phyloP scores from a whole-genome alignment of 2,329 filamentous ascomycete genomes.

The Pyricularia grisea region DNA sequence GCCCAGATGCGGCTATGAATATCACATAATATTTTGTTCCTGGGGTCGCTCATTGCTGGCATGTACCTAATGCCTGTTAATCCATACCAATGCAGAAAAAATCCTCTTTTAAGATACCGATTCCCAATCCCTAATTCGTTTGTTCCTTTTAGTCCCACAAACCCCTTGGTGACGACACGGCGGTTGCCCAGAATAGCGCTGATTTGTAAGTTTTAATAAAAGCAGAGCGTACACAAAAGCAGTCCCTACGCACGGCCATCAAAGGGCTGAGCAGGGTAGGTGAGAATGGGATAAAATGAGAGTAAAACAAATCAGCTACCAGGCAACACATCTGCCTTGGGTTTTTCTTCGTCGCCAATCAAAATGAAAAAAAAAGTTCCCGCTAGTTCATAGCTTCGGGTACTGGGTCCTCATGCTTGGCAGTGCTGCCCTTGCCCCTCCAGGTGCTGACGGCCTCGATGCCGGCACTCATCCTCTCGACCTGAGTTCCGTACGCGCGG shows the following conservation, averaged over 20 bases:
- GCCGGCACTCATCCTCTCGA: conserved; percentile 78
- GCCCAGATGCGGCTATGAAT: background rate
- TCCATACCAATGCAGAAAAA: background rate
- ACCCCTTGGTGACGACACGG: background rate
- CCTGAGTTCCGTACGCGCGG: conserved; percentile 85
- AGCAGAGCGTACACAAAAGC: background rate
- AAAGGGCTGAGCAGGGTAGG: background rate
- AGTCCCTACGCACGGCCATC: background rate
- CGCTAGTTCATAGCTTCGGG: conserved; percentile 17
- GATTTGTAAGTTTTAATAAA: background rate
- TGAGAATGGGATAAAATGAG: background rate
- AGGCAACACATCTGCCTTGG: background rate
- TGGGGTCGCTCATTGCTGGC: background rate
- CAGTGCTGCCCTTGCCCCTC: conserved; percentile 86
- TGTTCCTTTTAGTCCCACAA: background rate
- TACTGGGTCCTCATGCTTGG: conserved; percentile 67
- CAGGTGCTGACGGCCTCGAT: conserved; percentile 96
- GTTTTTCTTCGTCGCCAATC: background rate
- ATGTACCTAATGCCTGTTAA: background rate
- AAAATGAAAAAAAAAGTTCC: background rate
- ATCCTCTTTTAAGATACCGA: background rate
- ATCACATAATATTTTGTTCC: background rate
- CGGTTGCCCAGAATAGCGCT: background rate
- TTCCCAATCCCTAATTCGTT: background rate
- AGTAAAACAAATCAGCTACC: background rate